Evolutionary conservation across 1,139 yeast genomes (phyloP), one percentile per base, ranked within the genome.

Genomic region (Sugiyamaella pinicola): DNA sequence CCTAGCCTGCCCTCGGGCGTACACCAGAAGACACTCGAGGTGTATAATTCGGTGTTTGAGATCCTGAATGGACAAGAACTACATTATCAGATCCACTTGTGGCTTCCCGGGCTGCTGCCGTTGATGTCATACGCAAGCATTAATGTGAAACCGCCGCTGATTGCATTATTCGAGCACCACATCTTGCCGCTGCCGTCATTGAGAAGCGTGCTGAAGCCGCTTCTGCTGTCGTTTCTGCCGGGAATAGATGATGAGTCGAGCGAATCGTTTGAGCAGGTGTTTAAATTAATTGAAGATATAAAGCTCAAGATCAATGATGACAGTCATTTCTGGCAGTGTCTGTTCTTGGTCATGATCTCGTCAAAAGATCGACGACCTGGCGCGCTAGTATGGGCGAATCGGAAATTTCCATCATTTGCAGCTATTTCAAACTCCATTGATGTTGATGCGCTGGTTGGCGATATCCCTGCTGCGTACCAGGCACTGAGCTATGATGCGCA

Each of bases 191-290:
- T 87, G 8, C 79, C 83, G 0, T 56, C 63, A 0, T 73, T 79
- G 2, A 75, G 81, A 49, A 71, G 77, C 17, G 69, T 87, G 18
- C 72, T 86, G 22, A 83, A 81, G 56, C 91, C 97, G 0, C 67
- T 93, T 18, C 69, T 93, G 6, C 74, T 90, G 47, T 81, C 95
- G 58, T 74, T 91, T 38, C 70, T 93, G 10, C 90, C 96, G 0
- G 96, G 96, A 0, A 77, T 95, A 47, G 99, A 93, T 61, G 98
- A 93, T 62, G 96, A 90, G 60, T 81, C 89, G 44, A 84, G 93
- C 18, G 99, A 93, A 64, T 82, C 85, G 31, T 91, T 86, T 65
- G 76, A 74, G 13, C 80, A 83, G 3, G 79, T 83, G 1, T 61
- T 89, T 53, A 72, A 73, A 0, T 66, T 91, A 39, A 73, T 93